Percentiles rank a stretch among this genome's conserved stretches.
Evolutionary conservation across 2,329 filamentous ascomycete species (phyloP).

Genomic region (Aspergillus persii): DNA sequence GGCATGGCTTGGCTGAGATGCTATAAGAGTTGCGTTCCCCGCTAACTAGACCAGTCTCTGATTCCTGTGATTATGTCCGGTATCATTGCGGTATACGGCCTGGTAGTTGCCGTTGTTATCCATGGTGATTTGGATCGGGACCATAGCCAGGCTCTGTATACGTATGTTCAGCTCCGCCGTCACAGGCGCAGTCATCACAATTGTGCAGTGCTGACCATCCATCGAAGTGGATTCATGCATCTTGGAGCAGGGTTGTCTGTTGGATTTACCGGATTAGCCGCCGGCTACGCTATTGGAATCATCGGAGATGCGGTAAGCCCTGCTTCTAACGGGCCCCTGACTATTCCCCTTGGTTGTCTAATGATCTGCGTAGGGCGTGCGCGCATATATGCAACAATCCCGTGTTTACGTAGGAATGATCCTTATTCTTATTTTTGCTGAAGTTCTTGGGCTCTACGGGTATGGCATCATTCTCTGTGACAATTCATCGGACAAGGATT

Average conservation of each 20-base stretch:
- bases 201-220: slow-evolving; percentile 15
- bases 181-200: not conserved
- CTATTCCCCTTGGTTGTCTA: slow-evolving; percentile 14
- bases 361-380: slow-evolving; percentile 60
- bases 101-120: slow-evolving; percentile 95
- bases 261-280: slow-evolving; percentile 86
- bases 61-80: slow-evolving; percentile 81
- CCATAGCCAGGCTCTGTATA: slow-evolving; percentile 77
- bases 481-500: not conserved
- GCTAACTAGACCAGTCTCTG: slow-evolving; percentile 42
- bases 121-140: slow-evolving; percentile 74
- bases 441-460: slow-evolving; percentile 96
- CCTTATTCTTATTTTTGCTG: slow-evolving; percentile 95
- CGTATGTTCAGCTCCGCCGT: slow-evolving; percentile 49
- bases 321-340: not conserved
- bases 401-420: slow-evolving; percentile 98
- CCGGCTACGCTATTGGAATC: slow-evolving; percentile 93
- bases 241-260: slow-evolving; percentile 87
- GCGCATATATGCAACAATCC: slow-evolving; percentile 94
- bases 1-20: slow-evolving; percentile 38
- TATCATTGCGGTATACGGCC: slow-evolving; percentile 96
- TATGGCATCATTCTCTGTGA: slow-evolving; percentile 46
- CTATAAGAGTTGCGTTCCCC: not conserved
- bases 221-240: slow-evolving; percentile 81
- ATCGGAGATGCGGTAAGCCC: slow-evolving; percentile 78